A percentile compares a stretch with the other conserved stretches of the same genome.
These are phyloP conservation scores for Camelina sativa DNA, from an alignment of 345 rosid genomes.

Conservation along the genomic window DNA sequence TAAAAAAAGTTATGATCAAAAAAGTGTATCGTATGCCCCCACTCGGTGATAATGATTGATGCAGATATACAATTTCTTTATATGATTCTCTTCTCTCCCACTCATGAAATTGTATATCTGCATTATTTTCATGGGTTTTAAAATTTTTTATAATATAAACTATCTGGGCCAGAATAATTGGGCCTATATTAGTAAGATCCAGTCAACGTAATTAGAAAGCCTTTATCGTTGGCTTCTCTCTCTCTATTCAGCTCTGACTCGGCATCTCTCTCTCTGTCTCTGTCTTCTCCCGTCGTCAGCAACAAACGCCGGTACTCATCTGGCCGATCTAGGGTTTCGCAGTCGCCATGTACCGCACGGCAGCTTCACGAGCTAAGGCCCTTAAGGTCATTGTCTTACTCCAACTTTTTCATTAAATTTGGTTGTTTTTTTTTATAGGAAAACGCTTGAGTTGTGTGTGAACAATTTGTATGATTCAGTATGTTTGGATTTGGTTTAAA, in stretches of 20 bases:
- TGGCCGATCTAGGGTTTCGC: constrained; percentile 34
- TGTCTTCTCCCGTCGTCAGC: constrained; percentile 17
- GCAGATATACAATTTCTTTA: too few relatives aligned
- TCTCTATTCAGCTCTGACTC: constrained; percentile 13
- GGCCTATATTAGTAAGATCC: not conserved
- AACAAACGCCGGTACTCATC: constrained; percentile 21
- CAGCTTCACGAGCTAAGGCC: constrained; percentile 58
- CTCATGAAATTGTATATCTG: not conserved
- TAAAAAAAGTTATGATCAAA: not conserved
- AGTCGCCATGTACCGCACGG: constrained; percentile 56
- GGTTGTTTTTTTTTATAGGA: not conserved
- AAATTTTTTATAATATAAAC: not conserved
- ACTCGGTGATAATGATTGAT: constrained; percentile 5
- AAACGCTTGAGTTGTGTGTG: not conserved
- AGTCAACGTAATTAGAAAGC: not conserved
- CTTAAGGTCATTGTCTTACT: constrained; percentile 50
- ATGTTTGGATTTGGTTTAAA: not conserved
- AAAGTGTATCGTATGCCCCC: not conserved
- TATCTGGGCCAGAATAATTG: not conserved
- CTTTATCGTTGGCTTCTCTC: not conserved
- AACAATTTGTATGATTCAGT: constrained; percentile 19
- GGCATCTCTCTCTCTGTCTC: not conserved
- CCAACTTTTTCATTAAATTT: not conserved
- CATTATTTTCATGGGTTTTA: not conserved
- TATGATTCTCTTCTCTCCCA: too few relatives aligned